phyloP scores from a whole-genome alignment of 2,329 filamentous ascomycete species.

The Xylaria arbuscula region DNA sequence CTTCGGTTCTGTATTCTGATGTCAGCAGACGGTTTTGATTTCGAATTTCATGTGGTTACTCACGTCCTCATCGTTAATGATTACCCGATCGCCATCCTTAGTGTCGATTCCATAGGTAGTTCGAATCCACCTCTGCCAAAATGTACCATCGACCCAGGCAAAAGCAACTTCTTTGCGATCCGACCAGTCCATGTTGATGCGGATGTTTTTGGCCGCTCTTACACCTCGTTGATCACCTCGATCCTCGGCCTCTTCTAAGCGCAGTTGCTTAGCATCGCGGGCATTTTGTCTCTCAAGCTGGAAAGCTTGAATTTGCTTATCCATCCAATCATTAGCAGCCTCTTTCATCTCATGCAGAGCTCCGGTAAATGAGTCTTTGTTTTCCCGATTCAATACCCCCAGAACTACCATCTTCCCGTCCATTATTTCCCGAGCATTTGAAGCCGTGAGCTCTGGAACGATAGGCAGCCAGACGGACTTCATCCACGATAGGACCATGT shows the following conservation, averaged over 20 bases:
- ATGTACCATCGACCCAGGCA: conserved; percentile 96
- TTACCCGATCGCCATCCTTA: conserved; percentile 86
- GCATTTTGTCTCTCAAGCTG: conserved; percentile 93
- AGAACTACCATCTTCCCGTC: conserved; percentile 94
- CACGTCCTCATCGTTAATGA: conserved; percentile 98
- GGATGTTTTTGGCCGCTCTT: conserved; percentile 87
- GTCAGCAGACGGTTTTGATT: conserved; percentile 51
- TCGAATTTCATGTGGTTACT: conserved; percentile 55
- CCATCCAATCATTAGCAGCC: conserved; percentile 97
- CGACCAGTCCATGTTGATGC: conserved; percentile 88
- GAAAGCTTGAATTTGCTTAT: conserved; percentile 91
- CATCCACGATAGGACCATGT: conserved; percentile 90
- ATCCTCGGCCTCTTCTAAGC: conserved; percentile 96
- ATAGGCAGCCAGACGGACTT: conserved; percentile 95
- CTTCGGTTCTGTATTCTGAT: conserved; percentile 74
- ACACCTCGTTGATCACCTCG: conserved; percentile 89
- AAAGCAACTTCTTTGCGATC: conserved; percentile 91
- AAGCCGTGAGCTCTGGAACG: conserved; percentile 90
- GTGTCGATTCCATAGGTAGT: conserved; percentile 95
- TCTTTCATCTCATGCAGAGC: conserved; percentile 93
- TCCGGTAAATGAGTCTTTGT: conserved; percentile 79
- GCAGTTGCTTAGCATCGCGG: conserved; percentile 91
- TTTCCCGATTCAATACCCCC: conserved; percentile 83
- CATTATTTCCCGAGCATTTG: conserved; percentile 95
- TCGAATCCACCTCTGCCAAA: conserved; percentile 97